A percentile compares a stretch with the other conserved stretches of the same genome.
These are phyloP conservation scores for Calamus simplicifolius DNA, from an alignment of 176 grass and related monocot genomes.

Conservation along the genomic window DNA sequence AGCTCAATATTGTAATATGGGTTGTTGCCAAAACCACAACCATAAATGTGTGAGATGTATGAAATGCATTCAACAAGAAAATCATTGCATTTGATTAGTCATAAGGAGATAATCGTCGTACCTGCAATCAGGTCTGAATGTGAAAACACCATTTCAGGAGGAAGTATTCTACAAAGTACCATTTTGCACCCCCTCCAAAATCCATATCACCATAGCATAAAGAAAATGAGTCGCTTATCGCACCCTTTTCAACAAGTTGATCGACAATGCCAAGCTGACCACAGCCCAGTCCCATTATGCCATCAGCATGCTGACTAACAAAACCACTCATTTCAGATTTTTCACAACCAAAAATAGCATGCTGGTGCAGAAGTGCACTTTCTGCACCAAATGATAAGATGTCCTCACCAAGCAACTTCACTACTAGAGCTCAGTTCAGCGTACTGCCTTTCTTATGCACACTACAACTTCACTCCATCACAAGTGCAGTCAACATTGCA, in stretches of 20 bases:
- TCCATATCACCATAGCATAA: slow-evolving; percentile 98
- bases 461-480: slow-evolving; percentile 58
- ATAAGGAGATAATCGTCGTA: slow-evolving; percentile 16
- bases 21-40: slow-evolving; percentile 58
- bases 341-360: slow-evolving; percentile 91
- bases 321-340: slow-evolving; percentile 96
- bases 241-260: slow-evolving; percentile 81
- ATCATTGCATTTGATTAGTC: slow-evolving; percentile 2
- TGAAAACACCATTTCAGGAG: slow-evolving; percentile 65
- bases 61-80: slow-evolving; percentile 33
- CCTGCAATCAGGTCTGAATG: slow-evolving; percentile 74
- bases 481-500: slow-evolving; percentile 81
- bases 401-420: slow-evolving; percentile 76
- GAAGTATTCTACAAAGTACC: slow-evolving; percentile 77
- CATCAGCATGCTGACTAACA: slow-evolving; percentile 95
- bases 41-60: slow-evolving; percentile 34
- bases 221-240: slow-evolving; percentile 91
- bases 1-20: slow-evolving; percentile 98
- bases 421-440: slow-evolving; percentile 99
- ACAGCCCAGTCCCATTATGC: slow-evolving; percentile 90
- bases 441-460: slow-evolving; percentile 93
- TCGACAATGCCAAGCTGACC: slow-evolving; percentile 95
- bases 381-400: slow-evolving; percentile 72
- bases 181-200: slow-evolving; percentile 82
- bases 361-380: slow-evolving; percentile 76